Percentiles rank a stretch among this genome's conserved stretches.
These are phyloP conservation scores for Volvariella surrecta DNA, from an alignment of 1,284 basidiomycete genomes.

Conservation along the genomic window DNA sequence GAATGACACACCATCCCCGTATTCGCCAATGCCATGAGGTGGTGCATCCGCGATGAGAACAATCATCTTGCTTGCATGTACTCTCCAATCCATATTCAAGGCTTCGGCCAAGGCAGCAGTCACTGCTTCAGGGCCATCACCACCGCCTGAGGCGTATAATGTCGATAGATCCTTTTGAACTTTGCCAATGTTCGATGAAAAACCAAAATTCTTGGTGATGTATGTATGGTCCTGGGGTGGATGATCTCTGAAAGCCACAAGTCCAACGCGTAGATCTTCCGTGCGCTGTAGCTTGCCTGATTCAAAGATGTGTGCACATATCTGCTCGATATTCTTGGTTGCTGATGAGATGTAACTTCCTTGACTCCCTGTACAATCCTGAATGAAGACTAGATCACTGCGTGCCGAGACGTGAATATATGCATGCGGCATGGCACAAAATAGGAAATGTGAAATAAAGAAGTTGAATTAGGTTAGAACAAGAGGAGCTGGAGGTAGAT, in stretches of 20 bases:
- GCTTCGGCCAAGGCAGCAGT: constrained; percentile 90
- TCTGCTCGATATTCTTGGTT: constrained; percentile 97
- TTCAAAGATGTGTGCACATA: constrained; percentile 93
- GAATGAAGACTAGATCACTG: constrained; percentile 84
- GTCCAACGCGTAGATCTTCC: constrained; percentile 86
- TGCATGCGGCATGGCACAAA: constrained; percentile 2
- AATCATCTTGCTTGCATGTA: constrained; percentile 88
- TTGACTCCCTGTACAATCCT: constrained; percentile 88
- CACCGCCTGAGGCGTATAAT: constrained; percentile 90
- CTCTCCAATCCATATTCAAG: constrained; percentile 87
- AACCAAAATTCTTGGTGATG: constrained; percentile 89
- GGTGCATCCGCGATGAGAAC: constrained; percentile 97
- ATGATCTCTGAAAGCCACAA: constrained; percentile 90
- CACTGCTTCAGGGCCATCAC: constrained; percentile 97
- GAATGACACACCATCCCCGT: constrained; percentile 72
- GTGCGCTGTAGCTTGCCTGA: constrained; percentile 82
- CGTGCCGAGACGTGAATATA: constrained; percentile 8
- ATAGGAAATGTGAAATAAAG: constrained; percentile 2
- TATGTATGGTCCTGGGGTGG: constrained; percentile 95
- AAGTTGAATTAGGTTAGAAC: constrained; percentile 2
- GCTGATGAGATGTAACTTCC: constrained; percentile 82
- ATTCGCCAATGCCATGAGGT: constrained; percentile 90
- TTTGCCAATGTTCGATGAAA: constrained; percentile 84
- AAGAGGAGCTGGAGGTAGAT: constrained; percentile 8
- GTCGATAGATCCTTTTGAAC: constrained; percentile 82